Base-by-base conservation (phyloP, 441 rosid genomes). In the Mallotus japonicus region DNA sequence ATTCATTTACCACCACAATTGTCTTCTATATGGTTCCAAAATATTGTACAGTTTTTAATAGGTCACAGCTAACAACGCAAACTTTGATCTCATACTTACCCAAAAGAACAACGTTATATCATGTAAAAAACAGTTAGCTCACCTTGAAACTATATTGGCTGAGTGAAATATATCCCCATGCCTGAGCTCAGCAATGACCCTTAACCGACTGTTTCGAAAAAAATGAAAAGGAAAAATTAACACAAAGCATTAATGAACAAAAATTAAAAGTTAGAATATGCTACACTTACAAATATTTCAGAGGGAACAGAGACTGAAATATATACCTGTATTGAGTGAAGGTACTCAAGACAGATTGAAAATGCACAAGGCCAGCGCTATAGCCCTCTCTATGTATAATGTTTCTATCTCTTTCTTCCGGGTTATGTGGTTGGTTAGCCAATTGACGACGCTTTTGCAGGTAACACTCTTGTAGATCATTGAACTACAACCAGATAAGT, bases 101-200 rank as follows among this genome's bases (percentile, higher is more conserved):
- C 69, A 71, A 62, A 50, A 59, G 24, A 42, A 53, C 4, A 67
- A 24, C 51, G 64, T 28, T 53, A 63, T 16, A 67, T 65, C 40
- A 66, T 60, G 70, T 24, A 32, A 51, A 76, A 15, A 74, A 65
- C 54, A 59, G 56, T 50, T 47, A 62, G 70, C 82, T 73, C 75
- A 90, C 98, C 98, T 93, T 75, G 98, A 93, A 69, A 96, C 97
- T 77, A 96, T 92, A 85, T 96, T 96, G 81, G 98, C 97, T 42
- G 99, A 87, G 90, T 93, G 99, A 81, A 96, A 96, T 75, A 92
- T 78, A 84, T 93, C 99, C 69, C 91, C 97, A 77, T 92, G 99
- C 84, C 96, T 85, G 72, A 90, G 90, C 73, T 96, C 98, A 71
- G 98, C 99, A 78, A 96, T 90, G 65, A 90, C 99, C 87, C 97